Evolutionary conservation across 176 grass and related monocot species (phyloP).

Genomic region (Cocos nucifera): DNA sequence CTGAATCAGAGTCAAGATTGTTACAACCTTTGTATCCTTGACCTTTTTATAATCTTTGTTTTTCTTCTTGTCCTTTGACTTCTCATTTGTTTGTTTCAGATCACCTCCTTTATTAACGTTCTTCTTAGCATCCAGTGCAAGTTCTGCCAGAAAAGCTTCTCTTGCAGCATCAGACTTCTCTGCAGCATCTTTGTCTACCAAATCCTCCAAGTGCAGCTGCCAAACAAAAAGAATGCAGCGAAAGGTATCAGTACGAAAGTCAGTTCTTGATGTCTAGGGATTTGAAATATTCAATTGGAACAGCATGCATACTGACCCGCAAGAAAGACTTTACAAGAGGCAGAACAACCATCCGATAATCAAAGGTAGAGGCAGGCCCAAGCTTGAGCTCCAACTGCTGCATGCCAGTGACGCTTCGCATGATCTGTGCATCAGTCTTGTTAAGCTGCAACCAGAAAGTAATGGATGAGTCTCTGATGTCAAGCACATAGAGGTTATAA

Average conservation of each 20-base stretch:
- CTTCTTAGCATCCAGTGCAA: conserved; percentile 83
- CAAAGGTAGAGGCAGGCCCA: conserved; percentile 47
- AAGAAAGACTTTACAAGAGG: conserved; percentile 65
- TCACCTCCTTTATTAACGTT: conserved; percentile 49
- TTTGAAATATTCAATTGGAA: too few relatives aligned
- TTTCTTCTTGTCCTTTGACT: conserved; percentile 86
- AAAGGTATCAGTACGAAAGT: background rate
- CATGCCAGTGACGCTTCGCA: conserved; percentile 47
- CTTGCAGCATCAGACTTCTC: conserved; percentile 92
- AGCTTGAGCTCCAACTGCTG: conserved; percentile 62
- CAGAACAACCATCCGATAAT: conserved; percentile 63
- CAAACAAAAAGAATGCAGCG: conserved; percentile 6
- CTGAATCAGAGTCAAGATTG: conserved; percentile 8
- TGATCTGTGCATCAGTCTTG: conserved; percentile 77
- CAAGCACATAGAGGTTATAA: background rate
- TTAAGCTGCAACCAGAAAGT: conserved; percentile 44
- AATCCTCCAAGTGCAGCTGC: conserved; percentile 67
- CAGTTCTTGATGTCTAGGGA: too few relatives aligned
- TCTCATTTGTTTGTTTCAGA: conserved; percentile 57
- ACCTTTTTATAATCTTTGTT: conserved; percentile 54
- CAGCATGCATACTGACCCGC: conserved; percentile 33
- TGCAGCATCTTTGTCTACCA: conserved; percentile 79
- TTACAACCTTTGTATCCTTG: conserved; percentile 66
- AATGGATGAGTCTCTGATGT: conserved; percentile 11
- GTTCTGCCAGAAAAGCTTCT: conserved; percentile 92